A percentile compares a stretch with the other conserved stretches of the same genome.
phyloP scores from a whole-genome alignment of 352 stramenopile genomes.

The Phytopythium oedochilum region DNA sequence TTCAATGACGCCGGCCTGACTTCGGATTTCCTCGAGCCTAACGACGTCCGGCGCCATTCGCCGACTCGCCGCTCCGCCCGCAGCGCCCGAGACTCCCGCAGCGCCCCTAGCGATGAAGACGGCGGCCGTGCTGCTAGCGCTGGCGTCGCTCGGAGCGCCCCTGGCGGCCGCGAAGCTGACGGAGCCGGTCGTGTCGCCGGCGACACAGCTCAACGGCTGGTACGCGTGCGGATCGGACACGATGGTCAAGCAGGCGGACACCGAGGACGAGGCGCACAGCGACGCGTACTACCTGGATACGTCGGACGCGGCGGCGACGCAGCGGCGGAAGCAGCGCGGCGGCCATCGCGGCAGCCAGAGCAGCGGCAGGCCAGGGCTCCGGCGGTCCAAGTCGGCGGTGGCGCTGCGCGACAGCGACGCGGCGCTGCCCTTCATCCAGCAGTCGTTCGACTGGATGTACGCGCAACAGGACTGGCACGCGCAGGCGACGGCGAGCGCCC shows the following conservation, averaged over 20 bases:
- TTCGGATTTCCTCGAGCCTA: too few relatives aligned
- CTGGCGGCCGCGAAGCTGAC: slow-evolving; percentile 1
- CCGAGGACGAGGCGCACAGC: slow-evolving; percentile 17
- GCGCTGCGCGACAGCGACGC: background rate
- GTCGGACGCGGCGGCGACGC: background rate
- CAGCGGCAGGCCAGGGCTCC: background rate
- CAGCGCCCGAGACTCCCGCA: background rate
- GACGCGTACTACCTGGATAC: slow-evolving; percentile 42
- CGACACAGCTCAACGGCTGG: slow-evolving; percentile 52
- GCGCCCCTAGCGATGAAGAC: background rate
- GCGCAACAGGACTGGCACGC: slow-evolving; percentile 19
- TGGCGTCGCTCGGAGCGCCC: background rate
- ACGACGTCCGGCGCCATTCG: background rate
- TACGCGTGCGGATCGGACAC: slow-evolving; percentile 41
- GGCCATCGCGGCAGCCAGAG: background rate
- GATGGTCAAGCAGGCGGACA: slow-evolving; percentile 9
- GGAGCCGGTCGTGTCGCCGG: slow-evolving; percentile 2
- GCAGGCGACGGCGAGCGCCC: background rate
- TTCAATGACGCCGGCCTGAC: too few relatives aligned
- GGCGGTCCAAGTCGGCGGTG: background rate
- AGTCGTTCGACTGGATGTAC: slow-evolving; percentile 31
- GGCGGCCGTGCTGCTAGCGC: background rate
- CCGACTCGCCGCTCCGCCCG: background rate
- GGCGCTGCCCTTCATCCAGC: slow-evolving; percentile 27
- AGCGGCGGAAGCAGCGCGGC: background rate